Conservation (phyloP, 371 early-diverging fungal genomes). For the Cokeromyces recurvatus region DNA sequence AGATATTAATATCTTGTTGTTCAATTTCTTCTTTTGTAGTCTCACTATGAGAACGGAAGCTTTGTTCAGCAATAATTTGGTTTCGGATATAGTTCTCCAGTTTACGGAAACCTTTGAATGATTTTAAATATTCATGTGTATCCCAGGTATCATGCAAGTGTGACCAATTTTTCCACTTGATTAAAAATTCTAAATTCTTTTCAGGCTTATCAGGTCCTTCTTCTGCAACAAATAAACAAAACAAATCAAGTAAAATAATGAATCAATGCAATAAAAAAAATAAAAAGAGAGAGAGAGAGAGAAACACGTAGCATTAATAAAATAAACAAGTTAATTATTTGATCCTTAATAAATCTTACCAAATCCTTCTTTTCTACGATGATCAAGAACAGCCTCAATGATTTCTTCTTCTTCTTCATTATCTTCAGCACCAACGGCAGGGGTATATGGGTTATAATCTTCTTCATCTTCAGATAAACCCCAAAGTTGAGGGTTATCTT, state of each 20-base stretch:
- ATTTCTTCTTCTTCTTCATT: slow-evolving; percentile 59
- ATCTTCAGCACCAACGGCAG: slow-evolving; percentile 28
- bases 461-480: slow-evolving; percentile 35
- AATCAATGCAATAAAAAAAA: neutral
- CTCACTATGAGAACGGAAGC: slow-evolving; percentile 62
- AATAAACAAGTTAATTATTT: too few species aligned
- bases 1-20: slow-evolving; percentile 75
- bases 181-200: slow-evolving; percentile 70
- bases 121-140: slow-evolving; percentile 52
- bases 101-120: slow-evolving; percentile 84
- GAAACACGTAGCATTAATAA: too few species aligned
- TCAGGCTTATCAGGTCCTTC: slow-evolving; percentile 51
- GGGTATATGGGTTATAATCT: slow-evolving; percentile 3
- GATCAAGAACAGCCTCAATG: slow-evolving; percentile 61
- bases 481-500: slow-evolving; percentile 44
- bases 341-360: too few species aligned
- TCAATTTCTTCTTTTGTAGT: slow-evolving; percentile 85
- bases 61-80: slow-evolving; percentile 56
- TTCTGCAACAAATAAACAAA: too few species aligned
- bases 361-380: slow-evolving; percentile 29
- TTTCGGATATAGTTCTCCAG: slow-evolving; percentile 84
- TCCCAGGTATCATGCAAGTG: slow-evolving; percentile 95
- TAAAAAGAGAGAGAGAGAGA: neutral
- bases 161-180: slow-evolving; percentile 93
- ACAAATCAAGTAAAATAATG: neutral